Evolutionary conservation across 176 grass and related monocot genomes (phyloP).

Genomic region (Zizania latifolia): DNA sequence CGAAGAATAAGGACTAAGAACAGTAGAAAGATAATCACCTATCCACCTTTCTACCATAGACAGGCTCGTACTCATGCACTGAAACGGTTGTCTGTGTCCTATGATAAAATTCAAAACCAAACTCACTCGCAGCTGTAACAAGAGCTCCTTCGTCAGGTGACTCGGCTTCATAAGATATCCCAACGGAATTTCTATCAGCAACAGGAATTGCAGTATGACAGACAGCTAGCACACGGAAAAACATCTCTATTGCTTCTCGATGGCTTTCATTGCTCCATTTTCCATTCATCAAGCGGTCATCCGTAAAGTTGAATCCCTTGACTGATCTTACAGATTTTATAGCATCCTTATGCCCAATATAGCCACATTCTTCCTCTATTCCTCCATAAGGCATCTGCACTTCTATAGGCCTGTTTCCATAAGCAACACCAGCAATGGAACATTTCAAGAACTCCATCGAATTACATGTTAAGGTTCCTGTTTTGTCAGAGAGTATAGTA

Average conservation of each 20-base stretch:
- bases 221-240: slow-evolving; percentile 72
- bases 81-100: slow-evolving; percentile 80
- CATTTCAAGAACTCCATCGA: slow-evolving; percentile 99
- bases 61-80: slow-evolving; percentile 60
- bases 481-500: slow-evolving; percentile 91
- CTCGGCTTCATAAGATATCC: slow-evolving; percentile 84
- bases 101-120: slow-evolving; percentile 89
- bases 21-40: slow-evolving; percentile 47
- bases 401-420: slow-evolving; percentile 56
- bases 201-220: slow-evolving; percentile 94
- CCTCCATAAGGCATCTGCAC: slow-evolving; percentile 63
- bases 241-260: slow-evolving; percentile 61
- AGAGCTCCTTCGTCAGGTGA: slow-evolving; percentile 93
- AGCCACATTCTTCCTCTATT: slow-evolving; percentile 40
- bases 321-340: slow-evolving; percentile 36
- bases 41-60: slow-evolving; percentile 33
- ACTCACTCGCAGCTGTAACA: slow-evolving; percentile 81
- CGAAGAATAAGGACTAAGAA: slow-evolving; percentile 8
- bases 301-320: slow-evolving; percentile 85
- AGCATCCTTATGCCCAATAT: slow-evolving; percentile 27
- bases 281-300: slow-evolving; percentile 62
- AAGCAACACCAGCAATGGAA: slow-evolving; percentile 74
- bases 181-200: slow-evolving; percentile 42
- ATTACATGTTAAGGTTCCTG: slow-evolving; percentile 93
- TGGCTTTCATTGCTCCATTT: slow-evolving; percentile 65